Evolutionary conservation across 2,329 filamentous ascomycete genomes (phyloP).

Genomic region (Remersonia thermophila): DNA sequence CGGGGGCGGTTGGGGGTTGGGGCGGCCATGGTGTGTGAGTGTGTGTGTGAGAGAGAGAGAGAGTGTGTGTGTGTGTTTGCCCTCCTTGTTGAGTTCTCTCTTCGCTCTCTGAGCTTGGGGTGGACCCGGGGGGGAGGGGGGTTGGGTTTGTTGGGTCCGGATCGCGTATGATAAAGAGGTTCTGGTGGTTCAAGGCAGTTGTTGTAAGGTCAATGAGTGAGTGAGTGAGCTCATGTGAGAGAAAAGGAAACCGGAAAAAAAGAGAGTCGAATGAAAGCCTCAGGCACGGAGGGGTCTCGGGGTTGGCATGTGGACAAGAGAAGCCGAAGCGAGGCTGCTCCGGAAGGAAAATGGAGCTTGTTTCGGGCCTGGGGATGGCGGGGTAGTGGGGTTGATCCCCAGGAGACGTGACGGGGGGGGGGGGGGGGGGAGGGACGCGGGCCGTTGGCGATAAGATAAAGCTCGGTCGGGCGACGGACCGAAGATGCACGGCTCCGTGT

Average conservation of each 20-base stretch:
- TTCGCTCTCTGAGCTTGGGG: too few species aligned
- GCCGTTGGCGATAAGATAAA: slow-evolving; percentile 9
- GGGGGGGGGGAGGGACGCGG: not conserved
- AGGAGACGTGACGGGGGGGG: not conserved
- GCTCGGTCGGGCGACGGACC: not conserved
- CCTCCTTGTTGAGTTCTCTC: too few species aligned
- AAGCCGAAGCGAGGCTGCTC: not conserved
- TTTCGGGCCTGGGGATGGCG: slow-evolving; percentile 8
- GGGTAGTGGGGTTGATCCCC: slow-evolving; percentile 11
- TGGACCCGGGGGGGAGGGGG: not conserved
- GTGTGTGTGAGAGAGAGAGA: too few species aligned
- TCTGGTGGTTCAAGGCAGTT: too few species aligned
- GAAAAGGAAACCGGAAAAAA: too few species aligned
- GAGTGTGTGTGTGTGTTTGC: not conserved
- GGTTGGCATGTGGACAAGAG: not conserved
- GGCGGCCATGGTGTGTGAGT: slow-evolving; percentile 7
- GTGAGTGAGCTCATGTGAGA: too few species aligned
- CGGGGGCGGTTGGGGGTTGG: slow-evolving; percentile 39
- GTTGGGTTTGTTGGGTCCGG: too few species aligned
- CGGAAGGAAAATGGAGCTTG: slow-evolving; percentile 7
- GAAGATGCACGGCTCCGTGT: slow-evolving; percentile 1
- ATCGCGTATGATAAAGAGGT: too few species aligned
- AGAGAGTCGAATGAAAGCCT: not conserved
- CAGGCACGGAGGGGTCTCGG: not conserved
- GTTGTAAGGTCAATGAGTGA: too few species aligned